Base-by-base conservation (phyloP, 257 asterid species). In the Buddleja alternifolia region DNA sequence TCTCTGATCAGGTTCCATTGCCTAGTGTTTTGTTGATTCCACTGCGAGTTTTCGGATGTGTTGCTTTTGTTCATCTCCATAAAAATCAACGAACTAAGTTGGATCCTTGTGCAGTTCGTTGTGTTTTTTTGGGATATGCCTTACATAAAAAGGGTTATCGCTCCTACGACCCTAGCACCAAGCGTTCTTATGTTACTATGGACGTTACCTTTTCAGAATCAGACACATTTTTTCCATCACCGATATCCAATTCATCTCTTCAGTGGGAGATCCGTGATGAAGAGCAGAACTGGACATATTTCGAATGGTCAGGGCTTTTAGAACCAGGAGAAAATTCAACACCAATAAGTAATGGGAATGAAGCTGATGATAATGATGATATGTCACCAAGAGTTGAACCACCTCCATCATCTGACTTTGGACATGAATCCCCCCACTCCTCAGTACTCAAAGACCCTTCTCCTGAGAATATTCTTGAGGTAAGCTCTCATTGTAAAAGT, bases 51-150 rank as follows among this genome's bases (percentile, higher is more conserved):
- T 73, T 73, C 58, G 64, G 69, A 0, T 73, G 62, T 23, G 55
- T 36, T 6, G 37, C 56, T 4, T 56, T 23, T 73, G 67, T 73
- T 10, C 61, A 73, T 19, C 48, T 66, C 6, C 63, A 14, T 10
- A 73, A 68, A 23, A n/a, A 61, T 41, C 32, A 40, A 10, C 37
- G 32, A 0, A 53, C 45, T 0, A 69, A 75, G 25, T 41, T 68
- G 5, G 75, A 69, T 10, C 57, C 67, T 0, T 60, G 67, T 52
- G 79, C 55, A 3, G 6, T 42, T 10, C 10, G 14, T 8, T 55
- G 42, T n/a, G 6, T 55, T 1, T 60, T 60, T 19, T 60, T n/a
- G 0, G 52, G 37, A 20, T 32, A 60, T 32, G 64, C n/a, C n/a
- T 0, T 14, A 6, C 29, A 32, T 10, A 14, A n/a, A 10, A 60